A percentile compares a stretch with the other conserved stretches of the same genome.
Evolutionary conservation across 2,329 filamentous ascomycete genomes (phyloP).

Genomic region (Pseudocercospora fijiensis): DNA sequence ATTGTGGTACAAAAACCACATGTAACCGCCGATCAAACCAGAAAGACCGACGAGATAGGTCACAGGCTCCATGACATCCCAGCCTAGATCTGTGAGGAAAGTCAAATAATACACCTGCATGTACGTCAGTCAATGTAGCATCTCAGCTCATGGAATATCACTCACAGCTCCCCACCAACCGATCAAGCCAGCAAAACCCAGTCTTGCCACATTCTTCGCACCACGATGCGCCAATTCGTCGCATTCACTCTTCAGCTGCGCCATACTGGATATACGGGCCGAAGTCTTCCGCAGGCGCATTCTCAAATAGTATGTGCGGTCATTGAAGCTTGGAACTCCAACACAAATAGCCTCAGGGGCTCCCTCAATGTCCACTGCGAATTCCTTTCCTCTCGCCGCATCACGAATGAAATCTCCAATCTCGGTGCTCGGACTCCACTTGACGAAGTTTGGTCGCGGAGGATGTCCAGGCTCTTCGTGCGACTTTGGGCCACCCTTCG

Average conservation of each 20-base stretch:
- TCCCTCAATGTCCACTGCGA: slow-evolving; percentile 79
- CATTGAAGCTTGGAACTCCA: slow-evolving; percentile 80
- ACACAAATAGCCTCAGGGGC: slow-evolving; percentile 67
- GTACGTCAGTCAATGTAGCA: background rate
- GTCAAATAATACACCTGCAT: slow-evolving; percentile 62
- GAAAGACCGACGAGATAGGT: slow-evolving; percentile 86
- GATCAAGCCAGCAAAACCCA: slow-evolving; percentile 70
- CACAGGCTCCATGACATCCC: slow-evolving; percentile 88
- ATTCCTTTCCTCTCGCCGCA: slow-evolving; percentile 79
- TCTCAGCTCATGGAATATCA: background rate
- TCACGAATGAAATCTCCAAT: slow-evolving; percentile 93
- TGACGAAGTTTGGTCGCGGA: slow-evolving; percentile 67
- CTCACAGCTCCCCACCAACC: slow-evolving; percentile 72
- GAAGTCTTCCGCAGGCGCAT: slow-evolving; percentile 72
- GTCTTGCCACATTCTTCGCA: slow-evolving; percentile 75
- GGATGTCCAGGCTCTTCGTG: slow-evolving; percentile 24
- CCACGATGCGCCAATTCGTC: slow-evolving; percentile 73
- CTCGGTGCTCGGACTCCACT: slow-evolving; percentile 85
- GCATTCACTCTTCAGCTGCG: slow-evolving; percentile 76
- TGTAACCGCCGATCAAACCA: slow-evolving; percentile 83
- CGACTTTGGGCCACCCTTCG: slow-evolving; percentile 46
- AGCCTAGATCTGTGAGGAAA: slow-evolving; percentile 72
- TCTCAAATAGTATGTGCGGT: slow-evolving; percentile 86
- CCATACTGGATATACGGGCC: slow-evolving; percentile 64
- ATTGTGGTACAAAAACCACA: slow-evolving; percentile 94